These are phyloP conservation scores for Penicillium parvum DNA, from an alignment of 495 filamentous ascomycete genomes.

Conservation along the genomic window DNA sequence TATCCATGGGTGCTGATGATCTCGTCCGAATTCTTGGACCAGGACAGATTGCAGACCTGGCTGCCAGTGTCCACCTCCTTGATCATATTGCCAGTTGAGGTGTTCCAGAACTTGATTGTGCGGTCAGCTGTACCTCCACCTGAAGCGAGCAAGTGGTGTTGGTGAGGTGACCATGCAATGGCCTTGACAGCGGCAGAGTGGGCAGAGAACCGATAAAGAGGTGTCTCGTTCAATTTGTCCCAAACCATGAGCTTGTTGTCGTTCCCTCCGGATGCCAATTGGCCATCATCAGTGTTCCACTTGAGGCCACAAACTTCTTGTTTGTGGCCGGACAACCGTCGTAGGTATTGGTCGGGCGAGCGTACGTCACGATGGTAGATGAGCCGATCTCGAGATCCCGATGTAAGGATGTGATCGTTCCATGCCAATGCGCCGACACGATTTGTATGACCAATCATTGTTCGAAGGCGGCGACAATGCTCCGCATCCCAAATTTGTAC, in stretches of 20 bases:
- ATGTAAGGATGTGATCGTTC: conserved; percentile 97
- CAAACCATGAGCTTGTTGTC: conserved; percentile 98
- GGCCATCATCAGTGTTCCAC: conserved; percentile 94
- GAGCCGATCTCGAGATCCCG: conserved; percentile 85
- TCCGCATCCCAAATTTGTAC: conserved; percentile 98
- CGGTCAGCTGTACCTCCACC: conserved; percentile 95
- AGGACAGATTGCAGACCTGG: conserved; percentile 95
- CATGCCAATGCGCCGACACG: conserved; percentile 90
- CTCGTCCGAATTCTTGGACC: conserved; percentile 94
- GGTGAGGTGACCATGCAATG: conserved; percentile 98
- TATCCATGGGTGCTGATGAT: conserved; percentile 98
- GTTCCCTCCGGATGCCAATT: conserved; percentile 94
- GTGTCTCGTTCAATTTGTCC: conserved; percentile 86
- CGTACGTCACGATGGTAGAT: conserved; percentile 96
- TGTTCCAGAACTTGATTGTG: conserved; percentile 97
- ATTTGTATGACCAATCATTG: conserved; percentile 93
- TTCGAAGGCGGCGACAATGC: conserved; percentile 74
- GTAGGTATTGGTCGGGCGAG: conserved; percentile 83
- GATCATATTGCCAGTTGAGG: conserved; percentile 67
- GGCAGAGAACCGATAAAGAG: conserved; percentile 85
- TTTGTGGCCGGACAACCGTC: conserved; percentile 82
- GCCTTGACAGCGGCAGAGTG: conserved; percentile 96
- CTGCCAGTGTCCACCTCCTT: conserved; percentile 91
- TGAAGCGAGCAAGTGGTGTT: conserved; percentile 87
- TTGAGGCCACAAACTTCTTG: conserved; percentile 97